Conservation (phyloP, 305 asterid genomes). For the Fraxinus sp. region DNA sequence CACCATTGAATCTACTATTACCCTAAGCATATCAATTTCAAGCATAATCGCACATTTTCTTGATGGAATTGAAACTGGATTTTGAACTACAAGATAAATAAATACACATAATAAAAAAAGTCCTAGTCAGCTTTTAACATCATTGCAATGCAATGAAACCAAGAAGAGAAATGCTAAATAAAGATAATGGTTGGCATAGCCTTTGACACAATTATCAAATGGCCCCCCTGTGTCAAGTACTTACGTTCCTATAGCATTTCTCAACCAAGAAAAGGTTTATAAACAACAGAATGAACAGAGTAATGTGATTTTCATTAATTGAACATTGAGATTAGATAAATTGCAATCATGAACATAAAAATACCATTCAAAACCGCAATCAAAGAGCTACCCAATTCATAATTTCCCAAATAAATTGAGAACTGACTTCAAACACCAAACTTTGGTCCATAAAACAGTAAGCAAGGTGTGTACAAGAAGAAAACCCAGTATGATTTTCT, state of each 20-base stretch:
- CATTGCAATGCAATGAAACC: not conserved
- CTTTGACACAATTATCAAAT: no score
- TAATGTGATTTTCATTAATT: not conserved
- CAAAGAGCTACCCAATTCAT: slow-evolving; percentile 13
- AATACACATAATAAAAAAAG: not conserved
- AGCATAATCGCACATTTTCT: not conserved
- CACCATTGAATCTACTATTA: not conserved
- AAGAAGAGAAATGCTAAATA: no score
- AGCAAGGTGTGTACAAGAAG: slow-evolving; percentile 45
- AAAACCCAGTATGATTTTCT: slow-evolving; percentile 44
- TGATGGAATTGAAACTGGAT: not conserved
- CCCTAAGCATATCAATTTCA: not conserved
- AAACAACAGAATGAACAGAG: not conserved
- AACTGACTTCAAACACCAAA: slow-evolving; percentile 55
- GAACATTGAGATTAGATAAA: slow-evolving; percentile 4
- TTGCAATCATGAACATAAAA: slow-evolving; percentile 5
- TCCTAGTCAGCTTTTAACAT: not conserved
- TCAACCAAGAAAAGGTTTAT: not conserved
- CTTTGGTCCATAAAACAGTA: slow-evolving; percentile 56
- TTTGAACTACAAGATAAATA: not conserved
- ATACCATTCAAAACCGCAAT: slow-evolving; percentile 16
- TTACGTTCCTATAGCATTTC: no score
- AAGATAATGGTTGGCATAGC: no score
- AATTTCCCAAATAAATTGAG: slow-evolving; percentile 12
- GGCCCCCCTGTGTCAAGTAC: no score